Base-by-base conservation (phyloP, 2,329 filamentous ascomycete species). In the Chlorencoelia australis region DNA sequence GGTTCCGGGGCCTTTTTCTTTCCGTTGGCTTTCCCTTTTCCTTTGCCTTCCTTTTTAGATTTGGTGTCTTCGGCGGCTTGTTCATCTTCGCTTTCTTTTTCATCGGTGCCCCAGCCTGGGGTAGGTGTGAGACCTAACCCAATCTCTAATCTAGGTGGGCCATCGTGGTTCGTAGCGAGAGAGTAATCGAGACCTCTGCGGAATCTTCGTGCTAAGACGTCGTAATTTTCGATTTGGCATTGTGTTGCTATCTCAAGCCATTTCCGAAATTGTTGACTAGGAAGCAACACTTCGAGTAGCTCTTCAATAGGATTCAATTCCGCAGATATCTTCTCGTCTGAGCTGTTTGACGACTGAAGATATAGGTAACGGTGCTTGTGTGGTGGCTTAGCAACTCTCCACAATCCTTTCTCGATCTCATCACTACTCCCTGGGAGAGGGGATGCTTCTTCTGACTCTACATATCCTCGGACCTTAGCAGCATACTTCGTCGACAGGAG, bases 361-460 rank as follows among this genome's bases (percentile, higher is more conserved):
- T 91, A 98, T 2, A 94, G 67, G 58, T 82, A 98, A 10, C 88
- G 83, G 56, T 95, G 87, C 65, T 98, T 98, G 64, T 98, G 88
- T 1, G 91, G 91, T 25, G 91, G 91, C 20, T 75, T 73, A 5
- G 91, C 84, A 7, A 93, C 81, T 42, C 70, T 74, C 83, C 84
- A 91, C 0, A 63, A 61, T 66, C 63, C 63, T 30, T 67, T 67
- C 51, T 79, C 73, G 41, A 82, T 76, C 39, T 71, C 68, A 1
- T 59, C 53, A 30, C 70, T 74, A 11, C 62, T 58, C 2, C 58
- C 48, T 4, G 66, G 64, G 4, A 72, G 53, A 2, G 54, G 25
- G 21, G 64, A 56, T 38, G 62, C 63, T 52, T 88, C 81, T 49
- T 79, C 69, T 1, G 68, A 67, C 45, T 79, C 71, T 30, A 96